Percentiles rank a stretch among this genome's conserved stretches.
These are phyloP conservation scores for Daldinia childiae DNA, from an alignment of 495 filamentous ascomycete genomes.

Conservation along the genomic window DNA sequence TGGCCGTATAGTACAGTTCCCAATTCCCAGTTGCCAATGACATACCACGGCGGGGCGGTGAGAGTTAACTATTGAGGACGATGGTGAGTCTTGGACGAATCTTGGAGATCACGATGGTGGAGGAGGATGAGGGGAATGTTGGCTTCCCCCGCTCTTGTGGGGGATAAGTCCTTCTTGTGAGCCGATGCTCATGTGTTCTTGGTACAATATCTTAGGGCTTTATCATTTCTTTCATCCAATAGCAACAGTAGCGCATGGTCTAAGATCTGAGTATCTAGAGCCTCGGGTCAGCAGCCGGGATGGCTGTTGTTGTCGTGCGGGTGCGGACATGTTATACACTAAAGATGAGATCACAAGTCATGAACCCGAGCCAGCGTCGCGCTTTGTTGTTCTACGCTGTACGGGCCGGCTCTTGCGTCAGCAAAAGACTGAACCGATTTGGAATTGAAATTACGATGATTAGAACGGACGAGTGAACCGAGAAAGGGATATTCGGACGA, in stretches of 20 bases:
- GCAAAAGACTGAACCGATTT: constrained; percentile 2
- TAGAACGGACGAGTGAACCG: background rate
- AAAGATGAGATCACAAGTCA: background rate
- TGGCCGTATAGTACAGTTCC: background rate
- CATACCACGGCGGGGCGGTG: constrained; percentile 17
- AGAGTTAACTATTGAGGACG: constrained; percentile 14
- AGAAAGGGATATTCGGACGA: constrained; percentile 4
- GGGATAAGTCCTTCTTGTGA: constrained; percentile 11
- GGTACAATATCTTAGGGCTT: background rate
- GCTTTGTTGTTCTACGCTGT: background rate
- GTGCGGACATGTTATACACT: background rate
- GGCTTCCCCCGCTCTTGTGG: constrained; percentile 35
- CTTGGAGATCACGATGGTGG: constrained; percentile 32
- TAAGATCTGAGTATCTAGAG: background rate
- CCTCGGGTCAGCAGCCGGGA: background rate
- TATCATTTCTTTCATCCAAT: background rate
- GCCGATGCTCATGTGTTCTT: background rate
- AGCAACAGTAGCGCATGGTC: background rate
- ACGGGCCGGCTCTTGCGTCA: background rate
- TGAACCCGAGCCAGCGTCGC: background rate
- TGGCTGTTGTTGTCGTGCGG: background rate
- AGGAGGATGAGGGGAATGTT: constrained; percentile 24
- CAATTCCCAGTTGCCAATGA: constrained; percentile 10
- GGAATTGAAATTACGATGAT: background rate
- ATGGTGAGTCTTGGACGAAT: constrained; percentile 10